A percentile compares a stretch with the other conserved stretches of the same genome.
Conservation (phyloP, 306 rosid genomes). For the Prunus persica region Prunus_persica_NCBIv2 NC_034014.1:1188501-1189000, state of each 20-base stretch:
- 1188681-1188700: conserved; percentile 11
- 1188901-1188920: neutral
- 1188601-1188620: conserved; percentile 35
- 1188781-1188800: neutral
- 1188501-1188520: conserved; percentile 31
- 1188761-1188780: conserved; percentile 16
- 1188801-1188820: neutral
- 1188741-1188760: conserved; percentile 32
- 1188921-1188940: neutral
- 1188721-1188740: conserved; percentile 12
- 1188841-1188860: neutral
- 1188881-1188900: neutral
- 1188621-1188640: conserved; percentile 26
- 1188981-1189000: too few species aligned
- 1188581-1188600: conserved; percentile 47
- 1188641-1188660: conserved; percentile 54
- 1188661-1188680: conserved; percentile 44
- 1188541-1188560: conserved; percentile 14
- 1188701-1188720: conserved; percentile 36
- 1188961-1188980: too few species aligned
- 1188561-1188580: conserved; percentile 44
- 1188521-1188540: conserved; percentile 11
- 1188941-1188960: too few species aligned
- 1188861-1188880: neutral
- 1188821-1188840: neutral